These are phyloP conservation scores for Acanthamoeba rhysodes DNA, from an alignment of 208 protist species.

Conservation along the genomic window DNA sequence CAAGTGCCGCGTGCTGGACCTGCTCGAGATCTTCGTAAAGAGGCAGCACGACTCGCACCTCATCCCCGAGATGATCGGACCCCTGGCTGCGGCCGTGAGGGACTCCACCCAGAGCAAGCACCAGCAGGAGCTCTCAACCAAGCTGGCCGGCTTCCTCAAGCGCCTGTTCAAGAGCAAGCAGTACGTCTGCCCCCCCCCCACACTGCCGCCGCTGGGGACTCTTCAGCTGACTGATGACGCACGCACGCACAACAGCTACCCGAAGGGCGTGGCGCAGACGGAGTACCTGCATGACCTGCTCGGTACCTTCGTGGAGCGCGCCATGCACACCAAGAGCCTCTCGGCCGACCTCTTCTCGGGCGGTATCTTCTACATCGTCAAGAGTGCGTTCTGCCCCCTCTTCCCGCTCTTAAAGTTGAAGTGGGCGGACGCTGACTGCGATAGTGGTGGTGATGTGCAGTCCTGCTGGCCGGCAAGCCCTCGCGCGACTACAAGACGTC, in stretches of 20 bases:
- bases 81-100: slow-evolving; percentile 17
- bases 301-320: slow-evolving; percentile 31
- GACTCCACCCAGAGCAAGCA: neutral
- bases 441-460: neutral
- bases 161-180: slow-evolving; percentile 47
- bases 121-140: slow-evolving; percentile 30
- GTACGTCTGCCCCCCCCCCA: neutral
- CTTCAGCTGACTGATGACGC: neutral
- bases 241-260: neutral
- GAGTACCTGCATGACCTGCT: slow-evolving; percentile 63
- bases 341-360: slow-evolving; percentile 43
- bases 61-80: slow-evolving; percentile 60
- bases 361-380: slow-evolving; percentile 73
- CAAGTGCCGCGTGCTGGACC: slow-evolving; percentile 74
- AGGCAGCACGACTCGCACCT: slow-evolving; percentile 35
- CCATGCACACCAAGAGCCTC: slow-evolving; percentile 71
- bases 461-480: slow-evolving; percentile 53
- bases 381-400: neutral
- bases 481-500: neutral
- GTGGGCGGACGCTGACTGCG: too few species aligned
- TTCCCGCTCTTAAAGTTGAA: neutral
- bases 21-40: slow-evolving; percentile 66
- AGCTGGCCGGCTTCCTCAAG: slow-evolving; percentile 35
- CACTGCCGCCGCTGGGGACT: neutral
- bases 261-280: slow-evolving; percentile 57